phyloP scores from a whole-genome alignment of 2,329 filamentous ascomycete genomes.

The Diaporthe velutina region DNA sequence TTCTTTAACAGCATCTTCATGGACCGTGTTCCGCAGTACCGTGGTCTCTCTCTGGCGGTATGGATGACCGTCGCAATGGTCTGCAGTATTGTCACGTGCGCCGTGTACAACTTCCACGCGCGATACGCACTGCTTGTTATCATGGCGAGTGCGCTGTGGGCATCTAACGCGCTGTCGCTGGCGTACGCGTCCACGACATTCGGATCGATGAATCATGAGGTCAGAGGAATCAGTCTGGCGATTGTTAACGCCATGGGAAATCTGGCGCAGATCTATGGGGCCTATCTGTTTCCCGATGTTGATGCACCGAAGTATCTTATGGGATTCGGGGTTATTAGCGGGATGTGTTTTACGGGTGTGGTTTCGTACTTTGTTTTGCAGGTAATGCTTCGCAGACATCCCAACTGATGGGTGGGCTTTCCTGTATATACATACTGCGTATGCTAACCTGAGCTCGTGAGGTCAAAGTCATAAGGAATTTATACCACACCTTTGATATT shows the following conservation, averaged over 20 bases:
- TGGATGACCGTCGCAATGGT: conserved; percentile 59
- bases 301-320: conserved; percentile 43
- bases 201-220: conserved; percentile 60
- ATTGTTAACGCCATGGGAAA: conserved; percentile 68
- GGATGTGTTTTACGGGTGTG: conserved; percentile 40
- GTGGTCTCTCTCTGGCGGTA: conserved; percentile 61
- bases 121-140: conserved; percentile 68
- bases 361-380: conserved; percentile 36
- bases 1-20: conserved; percentile 59
- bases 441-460: neutral
- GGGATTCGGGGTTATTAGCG: conserved; percentile 42
- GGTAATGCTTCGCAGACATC: conserved; percentile 9
- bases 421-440: neutral
- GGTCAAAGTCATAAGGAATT: neutral
- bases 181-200: conserved; percentile 66
- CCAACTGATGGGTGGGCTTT: neutral
- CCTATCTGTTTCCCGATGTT: conserved; percentile 48
- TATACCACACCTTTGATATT: neutral
- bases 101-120: conserved; percentile 63
- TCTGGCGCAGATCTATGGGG: conserved; percentile 67
- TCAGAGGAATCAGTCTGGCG: conserved; percentile 64
- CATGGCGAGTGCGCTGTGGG: conserved; percentile 68
- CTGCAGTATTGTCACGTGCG: conserved; percentile 55
- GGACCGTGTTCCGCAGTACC: conserved; percentile 58
- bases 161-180: conserved; percentile 63